Conservation (phyloP, 495 filamentous ascomycete genomes). For the Penicillium bovifimosum region DNA sequence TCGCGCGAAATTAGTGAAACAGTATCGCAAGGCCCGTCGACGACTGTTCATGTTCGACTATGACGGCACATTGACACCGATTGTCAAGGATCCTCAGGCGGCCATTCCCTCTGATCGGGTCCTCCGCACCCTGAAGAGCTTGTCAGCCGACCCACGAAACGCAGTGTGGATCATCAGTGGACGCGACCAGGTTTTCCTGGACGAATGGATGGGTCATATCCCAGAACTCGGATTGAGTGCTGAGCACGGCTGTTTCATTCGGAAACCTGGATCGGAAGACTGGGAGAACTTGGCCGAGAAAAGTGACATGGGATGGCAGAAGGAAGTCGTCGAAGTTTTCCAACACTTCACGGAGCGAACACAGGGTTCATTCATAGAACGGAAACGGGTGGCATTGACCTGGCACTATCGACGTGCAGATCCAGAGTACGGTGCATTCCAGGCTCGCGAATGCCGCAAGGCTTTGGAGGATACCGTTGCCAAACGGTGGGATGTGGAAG, state of each 20-base stretch:
- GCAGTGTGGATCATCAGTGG: constrained; percentile 98
- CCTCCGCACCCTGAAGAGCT: constrained; percentile 67
- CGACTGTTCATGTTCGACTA: constrained; percentile 98
- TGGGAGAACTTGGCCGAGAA: constrained; percentile 86
- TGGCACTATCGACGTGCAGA: constrained; percentile 96
- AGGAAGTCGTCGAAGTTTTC: constrained; percentile 73
- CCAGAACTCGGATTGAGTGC: constrained; percentile 79
- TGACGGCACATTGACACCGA: constrained; percentile 94
- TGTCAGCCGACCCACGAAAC: constrained; percentile 76
- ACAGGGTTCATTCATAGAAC: constrained; percentile 86
- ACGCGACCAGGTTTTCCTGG: constrained; percentile 81
- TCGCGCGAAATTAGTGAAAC: constrained; percentile 57
- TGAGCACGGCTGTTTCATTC: constrained; percentile 93
- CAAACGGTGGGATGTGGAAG: constrained; percentile 79
- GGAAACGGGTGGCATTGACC: constrained; percentile 84
- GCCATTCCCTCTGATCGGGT: constrained; percentile 82
- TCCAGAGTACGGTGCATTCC: constrained; percentile 69
- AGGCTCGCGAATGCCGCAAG: constrained; percentile 70
- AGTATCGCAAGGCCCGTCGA: constrained; percentile 64
- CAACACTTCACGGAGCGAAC: constrained; percentile 78
- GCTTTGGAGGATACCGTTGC: constrained; percentile 68
- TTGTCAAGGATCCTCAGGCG: constrained; percentile 80
- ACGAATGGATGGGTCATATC: constrained; percentile 83
- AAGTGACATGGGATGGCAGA: constrained; percentile 84
- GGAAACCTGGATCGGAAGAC: constrained; percentile 59